Base-by-base conservation (phyloP, 176 grass and related monocot genomes). In the Bromus sterilis region DNA sequence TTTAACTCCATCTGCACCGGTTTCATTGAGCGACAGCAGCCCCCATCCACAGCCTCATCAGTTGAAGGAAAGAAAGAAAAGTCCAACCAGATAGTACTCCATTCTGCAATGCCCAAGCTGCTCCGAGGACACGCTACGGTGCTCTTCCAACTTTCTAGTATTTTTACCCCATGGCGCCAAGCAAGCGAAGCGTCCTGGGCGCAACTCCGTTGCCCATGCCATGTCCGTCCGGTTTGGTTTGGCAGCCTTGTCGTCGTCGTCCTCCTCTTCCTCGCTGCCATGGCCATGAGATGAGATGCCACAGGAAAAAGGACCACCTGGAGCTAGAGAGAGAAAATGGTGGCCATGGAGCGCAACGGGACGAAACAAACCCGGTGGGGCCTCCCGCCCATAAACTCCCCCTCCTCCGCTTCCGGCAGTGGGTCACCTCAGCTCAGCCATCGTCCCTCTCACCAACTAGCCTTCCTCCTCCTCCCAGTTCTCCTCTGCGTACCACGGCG, bases 291-390 rank as follows among this genome's bases (percentile, higher is more conserved):
- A 8, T 26, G 56, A 12, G 24, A 26, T 10, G 49, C 49, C 49
- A 53, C 49, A 53, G 49, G 2, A 15, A 37, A 13, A 7, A 75
- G 77, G 84, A 80, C 84, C 77, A 66, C 69, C 69, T 75, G 63
- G 66, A 53, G 63, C 66, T 79, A 12, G 16, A 55, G 57, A 6
- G 40, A 21, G 37, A 61, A 71, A 72, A 55, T 25, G 13, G 23
- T 10, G 9, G 14, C 58, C 20, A 65, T 21, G 75, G n/a, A 40
- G 24, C 40, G 56, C 1, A 53, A 5, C 23, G 32, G 77, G 77
- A 53, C 59, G 66, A 73, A 4, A 53, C 59, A 75, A 73, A 4
- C 4, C 23, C 40, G 1, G 55, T 30, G 36, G 83, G 75, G 6
- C 10, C 74, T 9, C 1, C 41, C 31, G 2, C 41, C 71, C 77